phyloP scores from a whole-genome alignment of 2,329 filamentous ascomycete genomes.

The Berkeleyomyces rouxiae region DNA sequence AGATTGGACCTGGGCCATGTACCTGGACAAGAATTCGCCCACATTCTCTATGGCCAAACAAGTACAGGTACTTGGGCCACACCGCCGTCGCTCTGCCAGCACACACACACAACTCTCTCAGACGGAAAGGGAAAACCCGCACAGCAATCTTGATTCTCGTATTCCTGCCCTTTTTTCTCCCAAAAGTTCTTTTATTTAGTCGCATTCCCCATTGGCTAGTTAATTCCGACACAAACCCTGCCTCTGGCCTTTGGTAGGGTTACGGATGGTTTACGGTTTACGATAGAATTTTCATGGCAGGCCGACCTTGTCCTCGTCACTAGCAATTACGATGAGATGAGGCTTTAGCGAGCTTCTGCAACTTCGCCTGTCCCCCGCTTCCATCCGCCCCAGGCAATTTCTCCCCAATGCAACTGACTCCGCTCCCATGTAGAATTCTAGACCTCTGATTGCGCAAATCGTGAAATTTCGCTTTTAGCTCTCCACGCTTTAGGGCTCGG shows the following conservation, averaged over 20 bases:
- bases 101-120: background rate
- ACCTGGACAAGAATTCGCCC: background rate
- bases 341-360: background rate
- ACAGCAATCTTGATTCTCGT: background rate
- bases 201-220: background rate
- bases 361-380: background rate
- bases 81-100: background rate
- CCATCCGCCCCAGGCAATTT: background rate
- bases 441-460: background rate
- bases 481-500: background rate
- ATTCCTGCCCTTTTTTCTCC: background rate
- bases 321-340: background rate
- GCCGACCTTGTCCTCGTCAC: background rate
- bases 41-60: background rate
- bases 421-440: background rate
- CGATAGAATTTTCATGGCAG: background rate
- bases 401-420: background rate
- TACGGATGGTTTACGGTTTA: background rate
- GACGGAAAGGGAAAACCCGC: background rate
- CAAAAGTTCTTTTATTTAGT: background rate
- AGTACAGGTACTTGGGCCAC: background rate
- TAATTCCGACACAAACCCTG: background rate
- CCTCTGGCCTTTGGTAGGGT: background rate
- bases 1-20: background rate
- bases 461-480: background rate